Conservation (phyloP, 345 rosid genomes). For the Salix koriyanagi region DNA sequence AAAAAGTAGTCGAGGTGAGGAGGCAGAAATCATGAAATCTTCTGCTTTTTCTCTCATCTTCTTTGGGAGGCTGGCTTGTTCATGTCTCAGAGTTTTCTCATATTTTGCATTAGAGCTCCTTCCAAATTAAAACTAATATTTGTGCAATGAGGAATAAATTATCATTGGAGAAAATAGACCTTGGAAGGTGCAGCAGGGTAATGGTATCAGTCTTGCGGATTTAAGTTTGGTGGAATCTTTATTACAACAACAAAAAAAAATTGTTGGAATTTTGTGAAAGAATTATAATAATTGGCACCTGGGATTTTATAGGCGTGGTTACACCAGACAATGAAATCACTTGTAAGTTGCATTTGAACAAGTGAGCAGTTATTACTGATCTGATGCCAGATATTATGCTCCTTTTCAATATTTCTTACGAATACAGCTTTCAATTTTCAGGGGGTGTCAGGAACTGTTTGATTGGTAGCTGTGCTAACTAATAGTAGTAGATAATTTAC, state of each 20-base stretch:
- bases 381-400: neutral
- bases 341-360: neutral
- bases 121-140: neutral
- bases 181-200: neutral
- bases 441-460: neutral
- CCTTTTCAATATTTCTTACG: neutral
- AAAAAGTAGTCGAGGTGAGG: neutral
- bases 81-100: neutral
- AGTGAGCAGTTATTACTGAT: neutral
- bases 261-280: too few relatives aligned
- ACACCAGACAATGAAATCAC: neutral
- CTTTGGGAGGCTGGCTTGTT: neutral
- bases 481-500: neutral
- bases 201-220: too few relatives aligned
- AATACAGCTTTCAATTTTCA: neutral
- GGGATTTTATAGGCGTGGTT: neutral
- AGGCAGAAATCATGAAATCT: neutral
- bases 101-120: neutral
- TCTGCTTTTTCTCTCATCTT: neutral
- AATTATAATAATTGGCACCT: neutral
- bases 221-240: too few relatives aligned
- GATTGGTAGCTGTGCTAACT: neutral
- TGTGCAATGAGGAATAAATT: neutral
- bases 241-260: too few relatives aligned
- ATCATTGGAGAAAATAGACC: neutral